Evolutionary conservation across 2,329 filamentous ascomycete species (phyloP), one percentile per base, ranked within the genome.

Genomic region (Berkeleyomyces rouxiae): DNA sequence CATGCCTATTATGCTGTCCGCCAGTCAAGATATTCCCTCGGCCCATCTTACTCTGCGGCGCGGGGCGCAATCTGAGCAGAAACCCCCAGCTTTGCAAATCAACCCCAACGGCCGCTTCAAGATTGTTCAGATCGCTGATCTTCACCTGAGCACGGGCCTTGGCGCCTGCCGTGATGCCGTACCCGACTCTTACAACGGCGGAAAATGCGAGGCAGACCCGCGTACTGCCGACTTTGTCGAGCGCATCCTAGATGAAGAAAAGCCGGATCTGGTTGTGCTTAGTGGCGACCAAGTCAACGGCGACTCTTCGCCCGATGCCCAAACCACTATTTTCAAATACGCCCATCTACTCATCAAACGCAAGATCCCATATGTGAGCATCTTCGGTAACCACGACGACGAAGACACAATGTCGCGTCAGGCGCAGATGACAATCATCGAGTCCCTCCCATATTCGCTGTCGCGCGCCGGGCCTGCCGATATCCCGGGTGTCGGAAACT

Each of bases 371-470:
- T 97, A 95, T 70, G 88, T 90, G 13, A 85, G 86, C 65, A 97
- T 99, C 65, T 96, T 97, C 70, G 93, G 93, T 63, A 99, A 99
- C 72, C 93, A 99, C 72, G 93, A 99, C 70, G 92, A 97, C 69
- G 92, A 97, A 76, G 85, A 86, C 42, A 83, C 88, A 55, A 80
- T 96, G 67, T 82, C 85, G 13, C 86, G 93, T 63, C 77, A 81
- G 3, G 82, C 82, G 2, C 86, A 93, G 70, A 97, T 99, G 91
- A 78, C 83, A 3, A 78, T 99, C 11, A 84, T 96, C 68, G 85
- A 96, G 71, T 84, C 85, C 0, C 79, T 99, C 0, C 93, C 93
- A 0, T 96, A 89, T 73, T 96, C 90, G 1, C 79, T 99, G 23
- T 90, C 90, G n/a, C 77, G 81, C 65, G 82, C 90, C 3, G 93